Percentiles rank a stretch among this genome's conserved stretches.
These are phyloP conservation scores for Aspergillus bertholletiae DNA, from an alignment of 495 filamentous ascomycete genomes.

Conservation along the genomic window DNA sequence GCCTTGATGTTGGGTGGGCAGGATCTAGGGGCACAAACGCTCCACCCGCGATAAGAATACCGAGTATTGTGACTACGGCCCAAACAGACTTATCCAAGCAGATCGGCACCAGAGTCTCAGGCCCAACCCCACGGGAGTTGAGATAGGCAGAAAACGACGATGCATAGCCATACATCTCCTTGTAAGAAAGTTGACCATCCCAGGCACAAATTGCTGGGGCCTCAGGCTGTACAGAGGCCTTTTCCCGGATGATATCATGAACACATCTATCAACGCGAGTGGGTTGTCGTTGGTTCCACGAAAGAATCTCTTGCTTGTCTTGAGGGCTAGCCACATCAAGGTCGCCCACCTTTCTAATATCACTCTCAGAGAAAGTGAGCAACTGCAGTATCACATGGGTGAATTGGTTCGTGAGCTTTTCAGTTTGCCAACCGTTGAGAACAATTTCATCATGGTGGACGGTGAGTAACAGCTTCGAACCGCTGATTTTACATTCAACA, in stretches of 20 bases:
- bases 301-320: slow-evolving; percentile 30
- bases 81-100: slow-evolving; percentile 56
- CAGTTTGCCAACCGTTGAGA: slow-evolving; percentile 33
- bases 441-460: slow-evolving; percentile 38
- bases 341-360: slow-evolving; percentile 23
- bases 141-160: slow-evolving; percentile 37
- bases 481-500: slow-evolving; percentile 39
- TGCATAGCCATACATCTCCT: slow-evolving; percentile 32
- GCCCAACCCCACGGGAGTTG: slow-evolving; percentile 41
- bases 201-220: slow-evolving; percentile 38
- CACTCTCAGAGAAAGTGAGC: slow-evolving; percentile 23
- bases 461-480: slow-evolving; percentile 24
- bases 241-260: slow-evolving; percentile 41
- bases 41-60: slow-evolving; percentile 54
- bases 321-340: slow-evolving; percentile 31
- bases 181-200: slow-evolving; percentile 44
- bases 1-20: slow-evolving; percentile 46
- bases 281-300: slow-evolving; percentile 30
- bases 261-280: slow-evolving; percentile 38
- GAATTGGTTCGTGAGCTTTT: slow-evolving; percentile 32
- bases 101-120: slow-evolving; percentile 50
- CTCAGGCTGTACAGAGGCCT: slow-evolving; percentile 24
- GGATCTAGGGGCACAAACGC: slow-evolving; percentile 59
- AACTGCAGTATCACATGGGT: slow-evolving; percentile 33
- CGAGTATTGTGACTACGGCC: slow-evolving; percentile 49